A percentile compares a stretch with the other conserved stretches of the same genome.
phyloP scores from a whole-genome alignment of 306 rosid genomes.

The Cyamopsis tetragonoloba region DNA sequence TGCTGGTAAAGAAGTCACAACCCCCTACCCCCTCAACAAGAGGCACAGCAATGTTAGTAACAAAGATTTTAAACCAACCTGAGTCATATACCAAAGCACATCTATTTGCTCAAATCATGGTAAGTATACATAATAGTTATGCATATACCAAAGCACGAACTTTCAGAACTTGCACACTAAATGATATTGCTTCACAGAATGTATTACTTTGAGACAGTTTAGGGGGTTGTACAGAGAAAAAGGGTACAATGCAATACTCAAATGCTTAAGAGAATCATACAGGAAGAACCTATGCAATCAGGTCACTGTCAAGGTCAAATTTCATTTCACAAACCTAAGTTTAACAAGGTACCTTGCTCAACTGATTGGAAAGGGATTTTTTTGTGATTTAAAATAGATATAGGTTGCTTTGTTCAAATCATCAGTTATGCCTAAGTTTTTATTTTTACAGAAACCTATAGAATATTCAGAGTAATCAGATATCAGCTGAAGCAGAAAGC shows the following conservation, averaged over 20 bases:
- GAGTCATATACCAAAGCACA: background rate
- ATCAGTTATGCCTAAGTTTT: background rate
- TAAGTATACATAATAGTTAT: background rate
- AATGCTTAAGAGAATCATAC: background rate
- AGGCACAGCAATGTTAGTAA: background rate
- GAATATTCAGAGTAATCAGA: background rate
- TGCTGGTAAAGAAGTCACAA: background rate
- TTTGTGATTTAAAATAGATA: background rate
- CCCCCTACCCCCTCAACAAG: background rate
- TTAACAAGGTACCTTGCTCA: background rate
- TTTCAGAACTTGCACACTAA: background rate
- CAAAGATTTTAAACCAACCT: background rate
- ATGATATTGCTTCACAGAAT: background rate
- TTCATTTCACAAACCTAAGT: background rate
- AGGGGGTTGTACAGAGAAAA: background rate
- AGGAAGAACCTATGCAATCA: conserved; percentile 8
- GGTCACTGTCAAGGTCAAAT: background rate
- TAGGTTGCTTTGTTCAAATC: background rate
- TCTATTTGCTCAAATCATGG: background rate
- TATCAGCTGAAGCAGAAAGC: background rate
- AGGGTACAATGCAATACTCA: background rate
- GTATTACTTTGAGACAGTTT: background rate
- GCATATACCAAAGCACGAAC: background rate
- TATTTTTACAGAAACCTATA: background rate
- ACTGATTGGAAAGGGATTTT: background rate